Evolutionary conservation across 2,329 filamentous ascomycete species (phyloP).

Genomic region (Paraphoma sp.): DNA sequence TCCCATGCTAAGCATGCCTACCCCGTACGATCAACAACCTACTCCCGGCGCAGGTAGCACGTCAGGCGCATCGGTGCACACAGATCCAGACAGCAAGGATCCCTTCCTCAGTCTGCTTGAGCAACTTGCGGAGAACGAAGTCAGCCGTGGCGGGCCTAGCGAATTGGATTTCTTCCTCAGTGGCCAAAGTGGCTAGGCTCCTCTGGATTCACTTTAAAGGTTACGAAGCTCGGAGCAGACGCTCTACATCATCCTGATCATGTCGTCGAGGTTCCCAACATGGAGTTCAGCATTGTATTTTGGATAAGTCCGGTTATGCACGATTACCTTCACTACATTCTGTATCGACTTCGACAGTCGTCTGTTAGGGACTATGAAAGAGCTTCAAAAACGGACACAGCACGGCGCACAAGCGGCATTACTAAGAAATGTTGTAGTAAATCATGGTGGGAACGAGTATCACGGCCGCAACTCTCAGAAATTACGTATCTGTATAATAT

Average conservation of each 20-base stretch:
- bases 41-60: constrained; percentile 54
- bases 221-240: not conserved
- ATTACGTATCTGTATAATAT: constrained; percentile 27
- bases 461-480: constrained; percentile 16
- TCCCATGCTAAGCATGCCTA: constrained; percentile 51
- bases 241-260: not conserved
- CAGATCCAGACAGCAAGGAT: constrained; percentile 69
- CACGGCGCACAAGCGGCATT: constrained; percentile 16
- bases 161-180: constrained; percentile 80
- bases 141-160: constrained; percentile 69
- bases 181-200: constrained; percentile 35
- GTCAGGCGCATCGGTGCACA: constrained; percentile 47
- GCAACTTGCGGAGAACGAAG: constrained; percentile 82
- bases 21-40: constrained; percentile 52
- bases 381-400: constrained; percentile 5
- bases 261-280: not conserved
- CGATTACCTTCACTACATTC: constrained; percentile 9
- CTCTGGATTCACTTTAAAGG: constrained; percentile 1
- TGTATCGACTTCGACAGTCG: constrained; percentile 17
- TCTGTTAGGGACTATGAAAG: constrained; percentile 7
- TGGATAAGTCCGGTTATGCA: constrained; percentile 1
- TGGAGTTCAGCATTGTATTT: not conserved
- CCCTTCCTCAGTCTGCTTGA: constrained; percentile 81
- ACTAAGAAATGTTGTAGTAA: constrained; percentile 7
- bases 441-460: constrained; percentile 15